phyloP scores from a whole-genome alignment of 2,329 filamentous ascomycete genomes.

The Rachicladosporium sp. region DNA sequence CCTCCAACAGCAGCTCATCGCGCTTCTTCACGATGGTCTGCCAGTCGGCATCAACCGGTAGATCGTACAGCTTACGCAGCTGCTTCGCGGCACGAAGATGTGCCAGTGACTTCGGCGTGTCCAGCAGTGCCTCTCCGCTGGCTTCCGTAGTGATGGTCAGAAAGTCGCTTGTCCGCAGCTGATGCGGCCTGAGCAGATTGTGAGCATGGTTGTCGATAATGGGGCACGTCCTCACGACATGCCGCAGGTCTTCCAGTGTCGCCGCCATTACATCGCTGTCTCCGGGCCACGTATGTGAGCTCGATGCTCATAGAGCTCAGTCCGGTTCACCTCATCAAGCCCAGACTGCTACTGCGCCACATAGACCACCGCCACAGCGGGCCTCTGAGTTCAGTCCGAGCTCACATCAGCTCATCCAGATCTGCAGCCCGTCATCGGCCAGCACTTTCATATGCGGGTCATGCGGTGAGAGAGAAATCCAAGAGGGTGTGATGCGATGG shows the following conservation, averaged over 20 bases:
- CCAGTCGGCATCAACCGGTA: slow-evolving; percentile 46
- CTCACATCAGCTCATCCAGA: too few species aligned
- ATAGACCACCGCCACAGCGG: too few species aligned
- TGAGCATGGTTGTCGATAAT: slow-evolving; percentile 66
- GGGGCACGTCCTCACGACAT: slow-evolving; percentile 28
- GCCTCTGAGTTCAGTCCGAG: too few species aligned
- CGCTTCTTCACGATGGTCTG: slow-evolving; percentile 40
- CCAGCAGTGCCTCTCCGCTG: slow-evolving; percentile 51
- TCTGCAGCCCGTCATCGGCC: too few species aligned
- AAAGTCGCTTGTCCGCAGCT: slow-evolving; percentile 39
- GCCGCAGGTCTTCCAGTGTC: slow-evolving; percentile 13
- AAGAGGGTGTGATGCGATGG: too few species aligned
- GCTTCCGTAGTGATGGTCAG: slow-evolving; percentile 63
- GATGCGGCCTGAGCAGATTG: slow-evolving; percentile 47
- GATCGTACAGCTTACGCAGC: slow-evolving; percentile 52
- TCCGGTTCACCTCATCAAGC: too few species aligned
- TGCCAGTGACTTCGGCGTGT: slow-evolving; percentile 50
- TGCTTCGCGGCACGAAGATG: slow-evolving; percentile 60
- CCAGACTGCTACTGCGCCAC: too few species aligned
- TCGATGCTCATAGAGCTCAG: too few species aligned
- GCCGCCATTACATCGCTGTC: neutral
- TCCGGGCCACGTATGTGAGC: too few species aligned
- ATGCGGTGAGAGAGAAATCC: too few species aligned
- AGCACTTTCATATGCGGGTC: too few species aligned
- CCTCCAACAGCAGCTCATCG: slow-evolving; percentile 32